Evolutionary conservation across 306 rosid species (phyloP), one percentile per base, ranked within the genome.

Genomic region (Cicer arietinum): DNA sequence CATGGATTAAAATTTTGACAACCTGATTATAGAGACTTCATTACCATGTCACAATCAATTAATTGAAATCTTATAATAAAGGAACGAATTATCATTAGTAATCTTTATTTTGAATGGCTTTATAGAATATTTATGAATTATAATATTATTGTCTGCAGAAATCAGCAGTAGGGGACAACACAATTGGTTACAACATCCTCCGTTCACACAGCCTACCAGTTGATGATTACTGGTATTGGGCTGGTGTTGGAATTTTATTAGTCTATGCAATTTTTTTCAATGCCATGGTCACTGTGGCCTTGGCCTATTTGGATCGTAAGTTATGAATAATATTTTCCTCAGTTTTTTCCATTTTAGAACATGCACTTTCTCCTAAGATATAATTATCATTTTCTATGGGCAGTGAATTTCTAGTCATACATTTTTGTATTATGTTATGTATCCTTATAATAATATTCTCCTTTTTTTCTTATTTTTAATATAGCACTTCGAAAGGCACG

Each of bases 291-390:
- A 93, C 93, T 67, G 8, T 88, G 83, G 89, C 95, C 77, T 81
- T 93, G 84, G 45, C 96, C 83, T 88, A 84, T 83, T 85, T 93
- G 62, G 81, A 90, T 35, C 95, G 98, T 90, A 86, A 88, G 96
- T 87, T 68, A 64, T 66, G 54, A 80, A 9, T 25, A 5, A 40
- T 37, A 53, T 75, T 77, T 73, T 20, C 46, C 59, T 17, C 39
- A 4, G 22, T 58, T 39, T 52, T 71, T 68, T 70, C 41, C 48
- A 69, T 46, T 40, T 54, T 25, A 40, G 16, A 71, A 39, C 43
- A 18, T 64, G 61, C 37, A 40, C 25, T 35, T 66, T 57, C 41
- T 25, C 44, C 70, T 62, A 45, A 17, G 45, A 43, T 57, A 40
- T 37, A 7, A 39, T 51, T 56, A 43, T 47, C 57, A 57, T 51